Conservation (phyloP, 2,329 filamentous ascomycete genomes). For the Aspergillus sojae region DNA sequence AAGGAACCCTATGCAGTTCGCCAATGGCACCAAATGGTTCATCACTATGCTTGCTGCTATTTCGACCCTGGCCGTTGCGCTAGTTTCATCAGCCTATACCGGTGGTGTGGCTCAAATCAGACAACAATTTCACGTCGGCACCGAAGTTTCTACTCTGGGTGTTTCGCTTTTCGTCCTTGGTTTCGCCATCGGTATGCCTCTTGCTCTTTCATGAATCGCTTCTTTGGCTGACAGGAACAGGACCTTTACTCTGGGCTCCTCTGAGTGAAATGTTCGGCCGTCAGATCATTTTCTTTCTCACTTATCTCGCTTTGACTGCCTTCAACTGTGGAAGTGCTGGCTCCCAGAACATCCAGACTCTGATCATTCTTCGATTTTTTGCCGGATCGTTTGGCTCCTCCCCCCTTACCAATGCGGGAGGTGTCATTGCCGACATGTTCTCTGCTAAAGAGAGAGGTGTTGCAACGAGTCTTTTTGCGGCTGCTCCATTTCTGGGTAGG, state of each 20-base stretch:
- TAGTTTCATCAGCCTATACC: constrained; percentile 48
- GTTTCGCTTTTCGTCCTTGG: constrained; percentile 51
- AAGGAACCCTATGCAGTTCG: constrained; percentile 44
- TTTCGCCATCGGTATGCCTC: constrained; percentile 42
- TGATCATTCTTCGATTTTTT: constrained; percentile 70
- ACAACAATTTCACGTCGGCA: constrained; percentile 36
- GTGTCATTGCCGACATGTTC: constrained; percentile 66
- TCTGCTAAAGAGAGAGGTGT: constrained; percentile 55
- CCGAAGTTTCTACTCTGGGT: constrained; percentile 45
- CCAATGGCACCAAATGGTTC: constrained; percentile 41
- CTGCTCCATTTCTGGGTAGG: constrained; percentile 64
- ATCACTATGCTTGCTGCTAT: constrained; percentile 43
- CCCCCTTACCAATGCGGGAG: constrained; percentile 64
- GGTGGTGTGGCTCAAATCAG: constrained; percentile 42
- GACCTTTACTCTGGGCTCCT: constrained; percentile 50
- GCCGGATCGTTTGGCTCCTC: constrained; percentile 65
- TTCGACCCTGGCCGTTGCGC: constrained; percentile 45
- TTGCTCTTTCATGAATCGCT: neutral
- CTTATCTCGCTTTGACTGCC: constrained; percentile 51
- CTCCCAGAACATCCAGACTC: constrained; percentile 58
- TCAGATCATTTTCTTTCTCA: constrained; percentile 37
- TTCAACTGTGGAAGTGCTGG: constrained; percentile 66
- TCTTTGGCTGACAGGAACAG: constrained; percentile 11
- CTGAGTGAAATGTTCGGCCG: constrained; percentile 43
- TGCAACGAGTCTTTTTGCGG: constrained; percentile 66